Evolutionary conservation across 345 rosid species (phyloP).

Genomic region (Camelina sativa): DNA sequence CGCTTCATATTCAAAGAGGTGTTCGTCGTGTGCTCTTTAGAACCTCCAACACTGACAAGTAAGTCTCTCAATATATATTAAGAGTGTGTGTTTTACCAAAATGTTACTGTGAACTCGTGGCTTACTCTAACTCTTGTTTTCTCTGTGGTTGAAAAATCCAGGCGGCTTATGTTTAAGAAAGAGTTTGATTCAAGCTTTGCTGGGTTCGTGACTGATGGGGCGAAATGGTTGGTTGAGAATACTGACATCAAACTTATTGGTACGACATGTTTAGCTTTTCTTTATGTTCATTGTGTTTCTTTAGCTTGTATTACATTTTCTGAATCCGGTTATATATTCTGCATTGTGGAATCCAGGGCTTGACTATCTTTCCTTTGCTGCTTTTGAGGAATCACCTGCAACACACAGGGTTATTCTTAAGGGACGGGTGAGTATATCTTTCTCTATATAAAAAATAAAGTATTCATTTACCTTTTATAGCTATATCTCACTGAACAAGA

Average conservation of each 20-base stretch:
- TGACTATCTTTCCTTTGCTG: slow-evolving; percentile 83
- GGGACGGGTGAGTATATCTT: slow-evolving; percentile 39
- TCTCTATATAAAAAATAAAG: not conserved
- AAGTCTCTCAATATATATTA: slow-evolving; percentile 13
- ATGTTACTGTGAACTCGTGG: no score
- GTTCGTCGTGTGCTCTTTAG: slow-evolving; percentile 84
- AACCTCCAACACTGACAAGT: slow-evolving; percentile 89
- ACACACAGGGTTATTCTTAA: slow-evolving; percentile 42
- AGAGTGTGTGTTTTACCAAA: not conserved
- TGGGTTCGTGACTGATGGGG: slow-evolving; percentile 87
- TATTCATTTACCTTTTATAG: no score
- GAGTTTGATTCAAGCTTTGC: slow-evolving; percentile 83
- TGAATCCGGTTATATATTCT: not conserved
- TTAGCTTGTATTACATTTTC: not conserved
- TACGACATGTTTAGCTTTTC: slow-evolving; percentile 29
- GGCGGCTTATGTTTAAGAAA: slow-evolving; percentile 81
- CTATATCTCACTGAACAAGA: slow-evolving; percentile 15
- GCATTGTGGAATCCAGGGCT: slow-evolving; percentile 52
- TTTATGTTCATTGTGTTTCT: not conserved
- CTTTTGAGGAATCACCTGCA: slow-evolving; percentile 53
- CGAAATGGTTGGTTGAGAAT: slow-evolving; percentile 87
- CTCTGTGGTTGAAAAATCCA: slow-evolving; percentile 45
- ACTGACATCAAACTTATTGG: slow-evolving; percentile 91
- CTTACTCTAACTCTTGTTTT: not conserved
- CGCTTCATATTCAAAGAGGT: slow-evolving; percentile 78